Conservation (phyloP, 2,329 filamentous ascomycete genomes). For the Sarocladium oryzae region DNA sequence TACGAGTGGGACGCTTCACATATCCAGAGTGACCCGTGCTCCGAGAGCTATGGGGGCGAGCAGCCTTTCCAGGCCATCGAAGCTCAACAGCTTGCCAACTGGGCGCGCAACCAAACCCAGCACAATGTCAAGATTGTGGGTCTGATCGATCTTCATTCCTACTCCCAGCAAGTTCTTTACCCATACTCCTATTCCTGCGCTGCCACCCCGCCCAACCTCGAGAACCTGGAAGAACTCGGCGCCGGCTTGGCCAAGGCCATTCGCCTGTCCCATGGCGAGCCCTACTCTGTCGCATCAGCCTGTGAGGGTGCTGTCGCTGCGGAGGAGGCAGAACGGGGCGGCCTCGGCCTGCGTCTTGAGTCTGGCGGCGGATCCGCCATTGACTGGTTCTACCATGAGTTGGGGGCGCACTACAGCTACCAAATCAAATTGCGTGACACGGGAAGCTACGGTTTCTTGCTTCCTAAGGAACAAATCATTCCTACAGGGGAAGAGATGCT, state of each 20-base stretch:
- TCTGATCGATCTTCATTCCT: slow-evolving; percentile 86
- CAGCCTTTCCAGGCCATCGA: slow-evolving; percentile 79
- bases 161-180: slow-evolving; percentile 90
- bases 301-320: slow-evolving; percentile 67
- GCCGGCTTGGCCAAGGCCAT: slow-evolving; percentile 86
- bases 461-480: slow-evolving; percentile 80
- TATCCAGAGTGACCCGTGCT: slow-evolving; percentile 72
- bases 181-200: slow-evolving; percentile 84
- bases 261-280: slow-evolving; percentile 67
- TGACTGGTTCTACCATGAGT: slow-evolving; percentile 91
- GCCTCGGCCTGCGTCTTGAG: slow-evolving; percentile 50
- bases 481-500: slow-evolving; percentile 86
- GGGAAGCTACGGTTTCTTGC: slow-evolving; percentile 86
- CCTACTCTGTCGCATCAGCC: slow-evolving; percentile 72
- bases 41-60: slow-evolving; percentile 81
- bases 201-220: slow-evolving; percentile 71
- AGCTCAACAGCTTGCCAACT: slow-evolving; percentile 66
- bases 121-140: slow-evolving; percentile 73
- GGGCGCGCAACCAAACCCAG: slow-evolving; percentile 74
- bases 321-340: slow-evolving; percentile 14
- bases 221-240: slow-evolving; percentile 87
- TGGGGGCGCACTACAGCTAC: slow-evolving; percentile 77
- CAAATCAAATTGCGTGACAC: slow-evolving; percentile 93
- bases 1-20: slow-evolving; percentile 73
- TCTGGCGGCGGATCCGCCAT: slow-evolving; percentile 77